Percentiles rank a stretch among this genome's conserved stretches.
Evolutionary conservation across 805 yeast species (phyloP).

Genomic region (Wickerhamomyces mucosus): DNA sequence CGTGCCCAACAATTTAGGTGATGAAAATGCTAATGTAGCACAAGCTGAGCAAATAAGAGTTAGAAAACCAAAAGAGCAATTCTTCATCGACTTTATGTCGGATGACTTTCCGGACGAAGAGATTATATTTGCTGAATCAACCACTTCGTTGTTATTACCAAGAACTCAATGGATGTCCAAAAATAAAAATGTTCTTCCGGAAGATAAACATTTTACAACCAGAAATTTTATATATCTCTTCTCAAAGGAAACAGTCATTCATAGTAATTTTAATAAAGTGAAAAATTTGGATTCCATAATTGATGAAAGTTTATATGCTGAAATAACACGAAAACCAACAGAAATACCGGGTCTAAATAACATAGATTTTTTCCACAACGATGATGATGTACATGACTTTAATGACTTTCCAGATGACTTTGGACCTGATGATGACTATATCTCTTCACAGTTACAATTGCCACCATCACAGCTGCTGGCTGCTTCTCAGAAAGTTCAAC

Average conservation of each 20-base stretch:
- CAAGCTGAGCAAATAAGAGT: conserved; percentile 1
- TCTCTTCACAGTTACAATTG: conserved; percentile 8
- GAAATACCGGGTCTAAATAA: conserved; percentile 19
- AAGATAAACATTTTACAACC: conserved; percentile 66
- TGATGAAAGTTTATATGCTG: conserved; percentile 66
- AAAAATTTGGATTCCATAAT: conserved; percentile 26
- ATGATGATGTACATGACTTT: conserved; percentile 24
- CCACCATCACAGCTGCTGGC: conserved; percentile 14
- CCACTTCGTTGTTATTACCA: conserved; percentile 26
- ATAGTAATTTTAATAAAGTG: conserved; percentile 23
- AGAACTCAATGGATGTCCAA: conserved; percentile 31
- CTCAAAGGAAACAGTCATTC: conserved; percentile 48
- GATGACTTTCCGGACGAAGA: conserved; percentile 23
- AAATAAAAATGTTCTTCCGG: conserved; percentile 50
- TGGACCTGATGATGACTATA: conserved; percentile 24
- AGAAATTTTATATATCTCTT: conserved; percentile 57
- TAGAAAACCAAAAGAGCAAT: conserved; percentile 4
- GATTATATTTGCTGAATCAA: conserved; percentile 28
- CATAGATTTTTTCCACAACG: conserved; percentile 29
- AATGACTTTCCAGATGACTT: conserved; percentile 17
- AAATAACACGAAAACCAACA: conserved; percentile 4
- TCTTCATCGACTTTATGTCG: conserved; percentile 34
- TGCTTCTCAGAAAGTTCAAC: conserved; percentile 18
- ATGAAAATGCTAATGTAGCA: not conserved
- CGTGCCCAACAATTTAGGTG: not conserved